Evolutionary conservation across 139 green algal species (phyloP).

Genomic region (Zygnema circumcarinatum): DNA sequence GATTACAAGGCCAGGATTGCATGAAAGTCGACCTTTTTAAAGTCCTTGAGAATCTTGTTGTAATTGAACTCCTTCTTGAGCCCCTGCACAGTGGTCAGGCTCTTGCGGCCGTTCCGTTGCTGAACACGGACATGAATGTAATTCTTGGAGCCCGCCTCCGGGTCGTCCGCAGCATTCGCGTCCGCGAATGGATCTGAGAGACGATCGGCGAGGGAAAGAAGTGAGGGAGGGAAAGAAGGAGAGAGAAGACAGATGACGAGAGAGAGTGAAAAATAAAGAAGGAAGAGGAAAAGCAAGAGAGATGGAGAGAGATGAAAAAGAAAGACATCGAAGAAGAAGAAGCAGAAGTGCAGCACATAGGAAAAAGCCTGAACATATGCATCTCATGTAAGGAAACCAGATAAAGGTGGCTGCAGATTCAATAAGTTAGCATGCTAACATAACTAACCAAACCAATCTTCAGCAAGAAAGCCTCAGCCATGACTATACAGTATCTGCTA

Average conservation of each 20-base stretch:
- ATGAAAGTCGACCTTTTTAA: conserved; percentile 87
- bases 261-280: background rate
- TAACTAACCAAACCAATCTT: too few relatives aligned
- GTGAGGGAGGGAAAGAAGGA: too few relatives aligned
- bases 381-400: too few relatives aligned
- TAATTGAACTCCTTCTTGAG: conserved; percentile 90
- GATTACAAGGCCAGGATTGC: background rate
- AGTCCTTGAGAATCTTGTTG: conserved; percentile 97
- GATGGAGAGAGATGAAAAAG: background rate
- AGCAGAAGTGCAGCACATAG: too few relatives aligned
- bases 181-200: conserved; percentile 63
- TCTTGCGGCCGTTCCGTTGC: conserved; percentile 97
- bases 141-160: conserved; percentile 50
- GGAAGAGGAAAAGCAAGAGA: background rate
- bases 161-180: conserved; percentile 43
- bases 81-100: conserved; percentile 91
- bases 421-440: too few relatives aligned
- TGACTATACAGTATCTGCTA: too few relatives aligned
- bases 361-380: too few relatives aligned
- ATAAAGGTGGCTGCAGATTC: too few relatives aligned
- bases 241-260: background rate
- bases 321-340: too few relatives aligned
- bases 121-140: conserved; percentile 85
- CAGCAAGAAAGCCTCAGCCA: too few relatives aligned
- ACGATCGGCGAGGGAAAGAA: background rate